Base-by-base conservation (phyloP, 352 stramenopile genomes). In the Phytophthora vignae region DNA sequence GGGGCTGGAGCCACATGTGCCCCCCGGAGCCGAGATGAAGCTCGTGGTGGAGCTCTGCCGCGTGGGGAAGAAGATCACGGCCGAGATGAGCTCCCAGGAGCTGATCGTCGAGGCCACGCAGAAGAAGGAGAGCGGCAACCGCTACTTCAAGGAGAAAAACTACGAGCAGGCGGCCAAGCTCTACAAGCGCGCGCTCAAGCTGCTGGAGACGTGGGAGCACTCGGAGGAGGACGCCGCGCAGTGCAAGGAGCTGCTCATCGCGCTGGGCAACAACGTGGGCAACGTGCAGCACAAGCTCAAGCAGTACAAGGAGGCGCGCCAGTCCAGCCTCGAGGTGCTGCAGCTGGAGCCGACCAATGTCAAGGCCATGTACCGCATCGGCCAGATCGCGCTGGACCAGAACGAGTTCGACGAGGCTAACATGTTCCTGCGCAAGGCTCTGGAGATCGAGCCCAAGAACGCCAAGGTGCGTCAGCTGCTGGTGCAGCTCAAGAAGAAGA, bases 81-180 rank as follows among this genome's bases (percentile, higher is more conserved):
- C 77, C 21, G 88, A 95, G 42, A 92, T 95, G 85, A 79, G 67
- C 44, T 92, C 87, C 10, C 79, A 77, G 17, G 86, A 95, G 74
- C 79, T 95, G 10, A 81, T 95, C 22, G 73, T 81, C 0, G 88
- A 95, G 56, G 88, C 88, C 19, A 85, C 75, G 42, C 90, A 93
- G 74, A 95, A 95, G 71, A 95, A 95, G 65, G 84, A 91, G 61
- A 93, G 83, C 57, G 88, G 88, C 46, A 95, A 95, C 69, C 81
- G 86, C 27, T 95, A 90, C 64, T 94, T 88, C 73, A 82, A 85
- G 52, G 82, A 92, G 58, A 83, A 89, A n/a, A 94, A 95, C 69
- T 93, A 92, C 64, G 85, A 93, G 53, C 87, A 94, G 64, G 88
- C 88, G 1, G 86, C 84, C 38, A 93, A 93, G 69, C 74, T 93